phyloP scores from a whole-genome alignment of 306 rosid species.

The Inga leiocalycina region DNA sequence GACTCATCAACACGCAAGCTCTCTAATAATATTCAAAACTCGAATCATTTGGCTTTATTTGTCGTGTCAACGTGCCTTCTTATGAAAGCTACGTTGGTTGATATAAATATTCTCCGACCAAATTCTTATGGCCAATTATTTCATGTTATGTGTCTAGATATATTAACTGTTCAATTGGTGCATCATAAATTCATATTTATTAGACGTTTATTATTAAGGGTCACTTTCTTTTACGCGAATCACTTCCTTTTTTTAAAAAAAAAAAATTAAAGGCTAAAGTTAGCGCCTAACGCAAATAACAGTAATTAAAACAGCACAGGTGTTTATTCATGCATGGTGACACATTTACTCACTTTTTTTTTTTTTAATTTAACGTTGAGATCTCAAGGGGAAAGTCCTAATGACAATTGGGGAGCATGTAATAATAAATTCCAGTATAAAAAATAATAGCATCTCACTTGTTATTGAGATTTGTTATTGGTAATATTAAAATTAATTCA shows the following conservation, averaged over 20 bases:
- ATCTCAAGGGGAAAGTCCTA: too few species aligned
- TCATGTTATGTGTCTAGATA: neutral
- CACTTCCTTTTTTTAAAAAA: too few species aligned
- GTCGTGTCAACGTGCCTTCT: neutral
- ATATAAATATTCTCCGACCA: neutral
- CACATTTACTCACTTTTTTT: neutral
- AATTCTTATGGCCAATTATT: neutral
- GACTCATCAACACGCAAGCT: too few species aligned
- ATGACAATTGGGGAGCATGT: too few species aligned
- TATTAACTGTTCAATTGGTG: neutral
- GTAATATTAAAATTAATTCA: neutral
- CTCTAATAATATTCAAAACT: neutral
- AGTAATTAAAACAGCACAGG: neutral
- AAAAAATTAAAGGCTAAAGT: neutral
- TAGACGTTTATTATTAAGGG: too few species aligned
- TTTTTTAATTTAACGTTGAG: too few species aligned
- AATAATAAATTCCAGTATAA: too few species aligned
- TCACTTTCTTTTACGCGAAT: neutral
- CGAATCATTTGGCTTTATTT: neutral
- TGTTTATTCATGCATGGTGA: neutral
- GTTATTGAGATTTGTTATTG: too few species aligned
- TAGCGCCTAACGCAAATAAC: neutral
- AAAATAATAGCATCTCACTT: too few species aligned
- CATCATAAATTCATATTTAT: neutral
- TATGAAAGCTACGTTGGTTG: neutral